A percentile compares a stretch with the other conserved stretches of the same genome.
Conservation (phyloP, 371 early-diverging fungal genomes). For the Mucor lusitanicus region DNA sequence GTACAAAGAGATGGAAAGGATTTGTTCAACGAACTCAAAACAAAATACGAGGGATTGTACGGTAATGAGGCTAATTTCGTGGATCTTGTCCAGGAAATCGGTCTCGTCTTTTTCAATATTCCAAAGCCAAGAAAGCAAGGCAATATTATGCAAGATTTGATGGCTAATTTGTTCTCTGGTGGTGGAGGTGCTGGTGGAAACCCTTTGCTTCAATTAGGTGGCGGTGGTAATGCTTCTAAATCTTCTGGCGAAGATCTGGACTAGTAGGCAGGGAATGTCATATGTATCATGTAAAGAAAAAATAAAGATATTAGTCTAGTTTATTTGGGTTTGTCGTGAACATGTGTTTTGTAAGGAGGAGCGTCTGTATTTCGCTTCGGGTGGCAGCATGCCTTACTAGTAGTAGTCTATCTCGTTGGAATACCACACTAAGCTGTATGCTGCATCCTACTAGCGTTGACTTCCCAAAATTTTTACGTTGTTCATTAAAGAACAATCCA, state of each 20-base stretch:
- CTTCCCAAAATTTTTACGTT: too few species aligned
- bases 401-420: too few species aligned
- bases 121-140: constrained; percentile 64
- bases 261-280: not conserved
- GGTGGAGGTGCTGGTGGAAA: constrained; percentile 4
- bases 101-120: constrained; percentile 68
- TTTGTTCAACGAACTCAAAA: constrained; percentile 54
- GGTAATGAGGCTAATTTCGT: constrained; percentile 39
- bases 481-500: too few species aligned
- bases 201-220: constrained; percentile 15
- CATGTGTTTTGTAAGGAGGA: too few species aligned
- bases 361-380: too few species aligned
- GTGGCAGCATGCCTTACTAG: too few species aligned
- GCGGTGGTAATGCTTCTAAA: not conserved
- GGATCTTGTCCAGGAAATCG: constrained; percentile 65
- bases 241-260: constrained; percentile 11
- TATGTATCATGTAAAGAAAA: not conserved
- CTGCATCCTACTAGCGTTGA: too few species aligned
- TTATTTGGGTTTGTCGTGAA: too few species aligned
- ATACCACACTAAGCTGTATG: too few species aligned
- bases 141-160: constrained; percentile 73
- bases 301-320: too few species aligned
- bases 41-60: constrained; percentile 58
- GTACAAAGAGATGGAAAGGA: constrained; percentile 70
- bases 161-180: constrained; percentile 70